Base-by-base conservation (phyloP, 768 basidiomycete genomes). In the Baorangia bicolor region DNA sequence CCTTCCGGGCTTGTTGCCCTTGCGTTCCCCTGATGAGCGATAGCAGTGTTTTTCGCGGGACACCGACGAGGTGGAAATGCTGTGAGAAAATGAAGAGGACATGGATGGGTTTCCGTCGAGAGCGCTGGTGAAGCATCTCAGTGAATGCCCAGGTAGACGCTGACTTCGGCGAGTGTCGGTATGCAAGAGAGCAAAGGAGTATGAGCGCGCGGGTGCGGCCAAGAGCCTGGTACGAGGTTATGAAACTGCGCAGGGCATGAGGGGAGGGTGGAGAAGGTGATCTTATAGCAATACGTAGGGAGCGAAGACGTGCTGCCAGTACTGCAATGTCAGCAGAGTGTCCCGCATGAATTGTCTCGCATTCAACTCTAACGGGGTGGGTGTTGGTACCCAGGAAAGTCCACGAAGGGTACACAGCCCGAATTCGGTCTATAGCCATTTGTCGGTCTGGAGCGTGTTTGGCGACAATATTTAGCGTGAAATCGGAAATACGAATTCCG, bases 51-150 rank as follows among this genome's bases (percentile, higher is more conserved):
- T 34, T 72, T 50, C 30, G 57, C 0, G 87, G 85, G n/a, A 89
- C 71, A 16, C 82, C 85, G 35, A 76, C 68, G 8, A 76, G 57
- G 51, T 76, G 77, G 61, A 86, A 88, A 50, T 82, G 75, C 7
- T 78, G 73, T 13, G 69, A 66, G 62, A 83, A 90, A 0, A 78
- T 70, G 44, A 71, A 55, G 48, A 84, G 63, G 33, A 62, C 48
- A n/a, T 54, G 59, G 23, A 61, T 20, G 35, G 20, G 49, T 37
- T 65, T 58, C 12, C 31, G 59, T 14, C 60, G 59, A 2, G 58
- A 45, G 27, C 65, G 69, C 50, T 67, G 62, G 38, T 65, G 53
- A 5, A 71, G 65, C 70, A 71, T 71, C 35, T 67, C 53, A n/a
- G 70, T 48, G 39, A 73, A 56, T 1, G 47, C 64, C 69, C 71